Evolutionary conservation across 345 rosid genomes (phyloP).

Genomic region (Gossypium australe): DNA sequence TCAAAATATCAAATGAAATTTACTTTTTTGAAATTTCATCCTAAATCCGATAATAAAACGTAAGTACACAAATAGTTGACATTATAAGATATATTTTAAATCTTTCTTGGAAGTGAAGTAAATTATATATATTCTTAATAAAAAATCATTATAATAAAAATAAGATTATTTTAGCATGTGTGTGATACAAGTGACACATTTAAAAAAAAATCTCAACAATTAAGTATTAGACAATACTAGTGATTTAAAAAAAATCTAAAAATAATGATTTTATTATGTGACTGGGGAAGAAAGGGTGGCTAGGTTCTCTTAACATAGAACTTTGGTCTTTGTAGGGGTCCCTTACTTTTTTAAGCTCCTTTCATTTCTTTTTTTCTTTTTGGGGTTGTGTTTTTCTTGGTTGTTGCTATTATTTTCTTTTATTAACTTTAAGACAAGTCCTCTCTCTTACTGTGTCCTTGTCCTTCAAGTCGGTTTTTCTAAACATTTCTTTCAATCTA

Average conservation of each 20-base stretch:
- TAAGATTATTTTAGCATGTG: too few relatives aligned
- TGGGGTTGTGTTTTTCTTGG: neutral
- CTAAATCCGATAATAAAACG: too few relatives aligned
- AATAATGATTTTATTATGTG: neutral
- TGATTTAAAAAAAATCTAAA: neutral
- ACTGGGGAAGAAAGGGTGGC: slow-evolving; percentile 17
- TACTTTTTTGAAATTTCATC: too few relatives aligned
- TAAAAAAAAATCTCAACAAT: too few relatives aligned
- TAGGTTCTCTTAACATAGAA: slow-evolving; percentile 41
- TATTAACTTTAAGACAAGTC: neutral
- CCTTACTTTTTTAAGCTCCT: neutral
- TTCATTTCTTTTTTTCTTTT: neutral
- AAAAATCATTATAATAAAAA: too few relatives aligned
- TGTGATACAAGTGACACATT: too few relatives aligned
- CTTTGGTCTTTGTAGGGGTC: slow-evolving; percentile 5
- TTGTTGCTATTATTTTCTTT: neutral
- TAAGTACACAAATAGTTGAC: too few relatives aligned
- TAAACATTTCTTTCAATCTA: neutral
- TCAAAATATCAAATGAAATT: too few relatives aligned
- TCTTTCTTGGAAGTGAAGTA: too few relatives aligned
- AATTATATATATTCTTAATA: too few relatives aligned
- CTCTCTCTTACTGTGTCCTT: neutral
- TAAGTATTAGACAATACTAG: neutral
- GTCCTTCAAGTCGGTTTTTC: neutral
- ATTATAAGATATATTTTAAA: too few relatives aligned